phyloP scores from a whole-genome alignment of 805 yeast genomes.

The Suhomyces prunicola region DNA sequence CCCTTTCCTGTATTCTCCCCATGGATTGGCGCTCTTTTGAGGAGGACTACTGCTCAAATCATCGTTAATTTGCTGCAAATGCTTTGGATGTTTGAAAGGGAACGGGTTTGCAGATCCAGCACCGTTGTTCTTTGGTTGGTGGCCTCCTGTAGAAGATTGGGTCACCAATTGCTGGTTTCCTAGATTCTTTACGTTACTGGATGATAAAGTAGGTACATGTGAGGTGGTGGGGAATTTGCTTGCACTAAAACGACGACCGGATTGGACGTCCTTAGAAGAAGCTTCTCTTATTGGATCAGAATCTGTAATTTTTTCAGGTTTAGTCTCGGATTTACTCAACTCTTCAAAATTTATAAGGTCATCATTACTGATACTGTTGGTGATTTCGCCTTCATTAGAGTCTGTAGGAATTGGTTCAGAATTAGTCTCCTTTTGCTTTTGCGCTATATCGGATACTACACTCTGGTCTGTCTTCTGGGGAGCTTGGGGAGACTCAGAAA shows the following conservation, averaged over 20 bases:
- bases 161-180: background rate
- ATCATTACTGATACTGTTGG: background rate
- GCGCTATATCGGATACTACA: slow-evolving; percentile 14
- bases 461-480: slow-evolving; percentile 17
- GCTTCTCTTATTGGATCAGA: background rate
- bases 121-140: background rate
- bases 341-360: background rate
- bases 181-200: background rate
- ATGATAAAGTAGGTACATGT: background rate
- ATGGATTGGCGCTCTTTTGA: slow-evolving; percentile 27
- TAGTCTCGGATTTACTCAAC: background rate
- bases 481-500: slow-evolving; percentile 17
- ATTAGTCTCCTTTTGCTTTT: background rate
- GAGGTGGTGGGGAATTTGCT: background rate
- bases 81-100: slow-evolving; percentile 5
- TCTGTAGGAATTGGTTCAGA: background rate
- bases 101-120: slow-evolving; percentile 4
- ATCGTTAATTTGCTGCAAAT: background rate
- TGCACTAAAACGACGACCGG: background rate
- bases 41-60: background rate
- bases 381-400: background rate
- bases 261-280: background rate
- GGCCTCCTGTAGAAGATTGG: background rate
- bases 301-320: background rate
- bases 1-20: slow-evolving; percentile 28